phyloP scores from a whole-genome alignment of 2,329 filamentous ascomycete genomes.

The Aspergillus tanneri region DNA sequence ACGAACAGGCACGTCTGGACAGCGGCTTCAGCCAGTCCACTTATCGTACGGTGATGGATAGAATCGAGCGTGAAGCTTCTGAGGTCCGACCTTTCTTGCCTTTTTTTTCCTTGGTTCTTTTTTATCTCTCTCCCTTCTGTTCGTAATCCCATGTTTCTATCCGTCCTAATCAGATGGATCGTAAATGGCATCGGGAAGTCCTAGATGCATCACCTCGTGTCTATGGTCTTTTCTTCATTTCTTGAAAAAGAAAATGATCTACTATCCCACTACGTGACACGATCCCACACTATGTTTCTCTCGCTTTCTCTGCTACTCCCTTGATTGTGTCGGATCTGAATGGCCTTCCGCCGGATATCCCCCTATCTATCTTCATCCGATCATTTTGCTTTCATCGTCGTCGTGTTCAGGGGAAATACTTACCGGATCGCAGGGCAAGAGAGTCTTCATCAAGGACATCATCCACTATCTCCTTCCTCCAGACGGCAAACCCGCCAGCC shows the following conservation, averaged over 20 bases:
- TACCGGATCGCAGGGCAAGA: constrained; percentile 68
- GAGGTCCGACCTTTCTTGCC: constrained; percentile 60
- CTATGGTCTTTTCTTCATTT: no score
- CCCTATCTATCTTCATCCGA: not conserved
- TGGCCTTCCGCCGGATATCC: not conserved
- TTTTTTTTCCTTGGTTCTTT: constrained; percentile 21
- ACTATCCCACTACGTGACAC: not conserved
- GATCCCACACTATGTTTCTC: no score
- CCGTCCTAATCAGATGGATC: not conserved
- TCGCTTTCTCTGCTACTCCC: no score
- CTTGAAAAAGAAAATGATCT: not conserved
- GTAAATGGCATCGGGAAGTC: not conserved
- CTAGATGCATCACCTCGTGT: no score
- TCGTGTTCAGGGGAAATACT: constrained; percentile 32
- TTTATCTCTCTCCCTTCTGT: not conserved
- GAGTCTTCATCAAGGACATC: constrained; percentile 98
- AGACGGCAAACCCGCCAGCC: constrained; percentile 62
- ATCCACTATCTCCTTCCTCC: constrained; percentile 86
- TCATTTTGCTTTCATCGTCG: not conserved
- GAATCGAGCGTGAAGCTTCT: constrained; percentile 68
- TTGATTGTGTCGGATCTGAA: not conserved
- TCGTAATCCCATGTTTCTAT: not conserved
- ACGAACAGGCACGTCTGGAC: constrained; percentile 52
- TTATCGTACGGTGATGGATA: constrained; percentile 67
- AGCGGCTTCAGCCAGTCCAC: constrained; percentile 48